Base-by-base conservation (phyloP, 768 basidiomycete species). In the Trametes meyenii region DNA sequence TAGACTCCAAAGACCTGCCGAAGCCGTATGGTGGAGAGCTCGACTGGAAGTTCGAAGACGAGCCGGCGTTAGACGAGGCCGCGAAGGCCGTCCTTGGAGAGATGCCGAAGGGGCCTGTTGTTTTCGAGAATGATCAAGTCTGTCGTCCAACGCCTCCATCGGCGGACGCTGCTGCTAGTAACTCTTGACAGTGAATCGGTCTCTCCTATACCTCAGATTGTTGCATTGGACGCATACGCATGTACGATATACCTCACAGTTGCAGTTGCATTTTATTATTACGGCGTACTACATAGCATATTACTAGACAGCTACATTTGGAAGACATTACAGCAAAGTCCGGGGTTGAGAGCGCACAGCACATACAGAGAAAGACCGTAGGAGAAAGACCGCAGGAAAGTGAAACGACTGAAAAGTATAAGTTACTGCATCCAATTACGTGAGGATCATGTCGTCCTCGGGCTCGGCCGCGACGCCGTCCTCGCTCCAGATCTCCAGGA, bases 401-500 rank as follows among this genome's bases (percentile, higher is more conserved):
- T 33, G 45, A 14, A 26, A 35, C 39, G 17, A 13, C 42, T 33
- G 17, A 55, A 24, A 17, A 44, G 12, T 33, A 58, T 58, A 58
- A 58, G 39, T 58, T 58, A 58, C 3, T 6, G 39, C 17, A 33
- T 19, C 16, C 49, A 26, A 45, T 63, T 23, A 63, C 53, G 50
- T 38, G 24, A 65, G 16, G n/a, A 66, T 65, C 48, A 66, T 44
- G 29, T 72, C 71, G 45, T 74, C 73, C 56, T 77, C 78, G 11
- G 81, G 82, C 72, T 92, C 90, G 3, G 82, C 85, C 14, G 79
- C 78, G 38, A 90, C 79, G 24, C 90, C 91, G 67, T 92, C 90
- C 69, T 89, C 90, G 54, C 87, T 88, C 89, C 90, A 94, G 55
- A 91, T 84, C 63, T 86, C 84, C 54, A 90, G 76, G 73, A 91